Conservation (phyloP, 1,284 basidiomycete species). For the Tilletia walkeri region DNA sequence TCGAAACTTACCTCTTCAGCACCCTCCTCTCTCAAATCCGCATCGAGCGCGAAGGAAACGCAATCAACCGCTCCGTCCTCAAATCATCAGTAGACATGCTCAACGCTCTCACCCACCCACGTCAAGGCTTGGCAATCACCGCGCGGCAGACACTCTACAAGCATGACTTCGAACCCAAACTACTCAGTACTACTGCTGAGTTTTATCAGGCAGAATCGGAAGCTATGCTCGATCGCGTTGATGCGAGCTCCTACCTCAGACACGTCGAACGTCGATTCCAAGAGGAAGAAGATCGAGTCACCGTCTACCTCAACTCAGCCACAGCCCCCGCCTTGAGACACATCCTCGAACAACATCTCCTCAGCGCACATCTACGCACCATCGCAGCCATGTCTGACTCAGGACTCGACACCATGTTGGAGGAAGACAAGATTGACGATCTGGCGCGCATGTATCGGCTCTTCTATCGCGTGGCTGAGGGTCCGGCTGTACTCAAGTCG, state of each 20-base stretch:
- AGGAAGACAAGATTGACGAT: conserved; percentile 74
- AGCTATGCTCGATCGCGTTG: conserved; percentile 69
- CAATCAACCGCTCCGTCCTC: conserved; percentile 85
- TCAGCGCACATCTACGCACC: conserved; percentile 72
- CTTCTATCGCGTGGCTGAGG: conserved; percentile 68
- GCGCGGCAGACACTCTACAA: conserved; percentile 69
- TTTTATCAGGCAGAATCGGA: conserved; percentile 81
- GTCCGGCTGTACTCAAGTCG: conserved; percentile 64
- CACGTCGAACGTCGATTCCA: conserved; percentile 80
- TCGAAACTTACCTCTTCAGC: conserved; percentile 75
- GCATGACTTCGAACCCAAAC: conserved; percentile 77
- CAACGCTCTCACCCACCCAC: conserved; percentile 64
- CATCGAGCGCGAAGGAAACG: conserved; percentile 85
- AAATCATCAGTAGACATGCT: conserved; percentile 85
- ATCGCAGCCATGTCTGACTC: conserved; percentile 80
- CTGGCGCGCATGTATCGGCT: conserved; percentile 78
- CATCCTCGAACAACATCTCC: conserved; percentile 74
- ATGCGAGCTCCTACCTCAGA: conserved; percentile 78
- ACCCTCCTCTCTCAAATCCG: conserved; percentile 83
- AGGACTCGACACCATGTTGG: conserved; percentile 84
- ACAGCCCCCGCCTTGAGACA: conserved; percentile 71
- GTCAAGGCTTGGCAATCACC: conserved; percentile 21
- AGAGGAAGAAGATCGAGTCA: conserved; percentile 81
- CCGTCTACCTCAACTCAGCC: conserved; percentile 79
- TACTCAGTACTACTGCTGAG: conserved; percentile 72